These are phyloP conservation scores for Malassezia yamatoensis DNA, from an alignment of 1,284 basidiomycete genomes.

Conservation along the genomic window DNA sequence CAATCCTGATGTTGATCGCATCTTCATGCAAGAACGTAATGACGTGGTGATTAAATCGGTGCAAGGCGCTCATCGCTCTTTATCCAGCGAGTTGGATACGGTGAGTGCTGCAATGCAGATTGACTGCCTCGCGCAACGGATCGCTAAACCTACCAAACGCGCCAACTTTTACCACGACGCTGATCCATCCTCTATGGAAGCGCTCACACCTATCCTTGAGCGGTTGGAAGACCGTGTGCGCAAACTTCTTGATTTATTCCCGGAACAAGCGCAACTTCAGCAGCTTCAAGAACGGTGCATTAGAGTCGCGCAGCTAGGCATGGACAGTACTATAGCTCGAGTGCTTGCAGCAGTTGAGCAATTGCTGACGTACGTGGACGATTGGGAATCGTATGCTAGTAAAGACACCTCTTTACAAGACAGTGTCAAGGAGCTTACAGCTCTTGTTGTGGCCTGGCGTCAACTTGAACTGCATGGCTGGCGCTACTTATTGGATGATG, in stretches of 20 bases:
- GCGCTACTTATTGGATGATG: slow-evolving; percentile 63
- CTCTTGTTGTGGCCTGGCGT: slow-evolving; percentile 79
- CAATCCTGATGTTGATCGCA: background rate
- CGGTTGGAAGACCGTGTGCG: slow-evolving; percentile 24
- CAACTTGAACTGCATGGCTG: slow-evolving; percentile 79
- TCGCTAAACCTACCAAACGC: background rate
- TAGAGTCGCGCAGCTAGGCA: slow-evolving; percentile 58
- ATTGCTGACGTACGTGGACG: slow-evolving; percentile 74
- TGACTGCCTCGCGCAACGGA: slow-evolving; percentile 3
- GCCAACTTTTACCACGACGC: slow-evolving; percentile 44
- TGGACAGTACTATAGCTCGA: slow-evolving; percentile 69
- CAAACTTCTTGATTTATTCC: slow-evolving; percentile 68
- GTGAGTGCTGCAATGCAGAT: slow-evolving; percentile 32
- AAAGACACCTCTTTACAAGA: slow-evolving; percentile 66
- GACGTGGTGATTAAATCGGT: background rate
- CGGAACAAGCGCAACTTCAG: slow-evolving; percentile 90
- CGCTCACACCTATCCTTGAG: slow-evolving; percentile 26
- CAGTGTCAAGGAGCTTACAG: slow-evolving; percentile 61
- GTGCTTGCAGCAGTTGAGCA: slow-evolving; percentile 76
- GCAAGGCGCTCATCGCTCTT: background rate
- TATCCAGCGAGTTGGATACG: slow-evolving; percentile 21
- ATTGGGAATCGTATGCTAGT: slow-evolving; percentile 94
- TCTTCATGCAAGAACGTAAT: background rate
- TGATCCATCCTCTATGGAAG: slow-evolving; percentile 24
- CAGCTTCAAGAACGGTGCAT: slow-evolving; percentile 71